Conservation (phyloP, 768 basidiomycete genomes). For the Ramaria rubella region DNA sequence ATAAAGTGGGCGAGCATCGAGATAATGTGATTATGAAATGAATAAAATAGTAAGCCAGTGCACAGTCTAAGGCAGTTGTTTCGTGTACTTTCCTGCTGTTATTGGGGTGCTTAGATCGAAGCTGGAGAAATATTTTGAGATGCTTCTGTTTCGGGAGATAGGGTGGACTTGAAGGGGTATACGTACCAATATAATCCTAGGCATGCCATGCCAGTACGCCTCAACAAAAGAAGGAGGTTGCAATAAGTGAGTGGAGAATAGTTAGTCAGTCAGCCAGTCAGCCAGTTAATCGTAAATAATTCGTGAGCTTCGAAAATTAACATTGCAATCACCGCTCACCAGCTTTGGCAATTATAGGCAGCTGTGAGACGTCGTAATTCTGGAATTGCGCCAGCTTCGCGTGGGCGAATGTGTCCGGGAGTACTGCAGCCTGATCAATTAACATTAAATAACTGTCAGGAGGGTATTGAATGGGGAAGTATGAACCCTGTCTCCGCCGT, state of each 20-base stretch:
- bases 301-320: too few relatives aligned
- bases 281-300: background rate
- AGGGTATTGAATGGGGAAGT: background rate
- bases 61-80: background rate
- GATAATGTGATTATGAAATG: too few relatives aligned
- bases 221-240: background rate
- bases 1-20: too few relatives aligned
- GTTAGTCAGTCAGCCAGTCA: background rate
- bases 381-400: constrained; percentile 9
- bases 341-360: constrained; percentile 20
- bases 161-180: too few relatives aligned
- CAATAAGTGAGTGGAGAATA: background rate
- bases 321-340: constrained; percentile 14
- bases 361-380: background rate
- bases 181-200: constrained; percentile 6
- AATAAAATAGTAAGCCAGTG: background rate
- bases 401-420: constrained; percentile 29
- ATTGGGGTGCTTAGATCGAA: constrained; percentile 27
- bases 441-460: background rate
- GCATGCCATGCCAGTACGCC: background rate
- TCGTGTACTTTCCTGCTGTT: constrained; percentile 18
- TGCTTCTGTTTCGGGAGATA: background rate
- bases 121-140: background rate
- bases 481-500: constrained; percentile 22
- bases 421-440: constrained; percentile 20